Evolutionary conservation across 23 red algal genomes (phyloP).

Genomic region (Chondrus crispus): DNA sequence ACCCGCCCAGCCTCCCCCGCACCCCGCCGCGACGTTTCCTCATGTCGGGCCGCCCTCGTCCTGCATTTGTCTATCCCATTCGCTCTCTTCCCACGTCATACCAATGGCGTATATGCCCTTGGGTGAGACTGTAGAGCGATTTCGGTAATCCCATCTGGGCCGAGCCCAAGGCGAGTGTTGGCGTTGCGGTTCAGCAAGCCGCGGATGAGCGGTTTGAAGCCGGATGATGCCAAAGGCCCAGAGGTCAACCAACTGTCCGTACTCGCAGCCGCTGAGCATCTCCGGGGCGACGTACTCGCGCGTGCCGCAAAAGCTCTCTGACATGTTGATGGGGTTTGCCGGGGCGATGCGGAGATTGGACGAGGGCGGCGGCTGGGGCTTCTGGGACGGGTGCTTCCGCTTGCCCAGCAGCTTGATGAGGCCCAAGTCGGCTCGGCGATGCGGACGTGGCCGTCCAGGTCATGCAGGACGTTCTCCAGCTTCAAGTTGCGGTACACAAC

Average conservation of each 20-base stretch:
- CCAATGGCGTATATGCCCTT: too few species aligned
- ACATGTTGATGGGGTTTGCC: conserved; percentile 48
- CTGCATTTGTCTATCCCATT: too few species aligned
- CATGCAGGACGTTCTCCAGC: conserved; percentile 88
- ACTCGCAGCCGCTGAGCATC: conserved; percentile 70
- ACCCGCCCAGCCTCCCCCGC: too few species aligned
- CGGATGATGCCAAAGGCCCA: conserved; percentile 88
- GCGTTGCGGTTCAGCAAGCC: conserved; percentile 82
- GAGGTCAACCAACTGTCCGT: conserved; percentile 84
- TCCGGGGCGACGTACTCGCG: conserved; percentile 80
- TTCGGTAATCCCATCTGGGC: conserved; percentile 60
- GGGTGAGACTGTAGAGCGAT: too few species aligned
- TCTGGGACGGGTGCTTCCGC: conserved; percentile 21
- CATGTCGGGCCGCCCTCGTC: too few species aligned
- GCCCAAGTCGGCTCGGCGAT: conserved; percentile 93
- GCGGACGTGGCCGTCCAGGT: conserved; percentile 75
- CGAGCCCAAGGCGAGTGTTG: conserved; percentile 64
- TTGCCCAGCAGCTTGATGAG: conserved; percentile 75
- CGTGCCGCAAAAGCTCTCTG: conserved; percentile 90
- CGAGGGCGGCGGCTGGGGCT: conserved; percentile 24
- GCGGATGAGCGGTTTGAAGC: conserved; percentile 62
- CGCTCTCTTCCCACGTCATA: too few species aligned
- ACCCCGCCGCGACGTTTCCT: too few species aligned
- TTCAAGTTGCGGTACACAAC: conserved; percentile 90
- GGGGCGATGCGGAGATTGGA: conserved; percentile 41